Conservation (phyloP, 495 filamentous ascomycete genomes). For the Aspergillus olivimuriae region DNA sequence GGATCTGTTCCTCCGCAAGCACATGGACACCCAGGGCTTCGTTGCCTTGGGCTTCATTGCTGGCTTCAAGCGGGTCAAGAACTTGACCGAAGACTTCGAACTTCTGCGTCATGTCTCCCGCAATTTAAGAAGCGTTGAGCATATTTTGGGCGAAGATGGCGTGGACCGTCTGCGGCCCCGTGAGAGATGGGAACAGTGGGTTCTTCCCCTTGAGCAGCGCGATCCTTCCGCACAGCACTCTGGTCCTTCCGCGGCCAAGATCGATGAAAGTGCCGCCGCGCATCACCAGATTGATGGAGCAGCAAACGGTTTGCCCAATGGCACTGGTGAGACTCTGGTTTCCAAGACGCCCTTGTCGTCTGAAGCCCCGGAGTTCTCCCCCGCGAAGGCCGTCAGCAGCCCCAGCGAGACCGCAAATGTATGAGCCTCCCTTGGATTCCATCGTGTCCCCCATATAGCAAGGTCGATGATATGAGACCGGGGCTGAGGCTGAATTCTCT, state of each 20-base stretch:
- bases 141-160: constrained; percentile 62
- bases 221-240: constrained; percentile 55
- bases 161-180: constrained; percentile 71
- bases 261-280: constrained; percentile 19
- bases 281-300: constrained; percentile 21
- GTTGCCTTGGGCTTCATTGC: constrained; percentile 74
- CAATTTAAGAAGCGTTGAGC: constrained; percentile 63
- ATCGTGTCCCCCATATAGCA: constrained; percentile 49
- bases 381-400: constrained; percentile 35
- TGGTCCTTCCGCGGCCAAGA: constrained; percentile 33
- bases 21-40: constrained; percentile 93
- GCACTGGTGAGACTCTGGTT: constrained; percentile 32
- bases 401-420: constrained; percentile 39
- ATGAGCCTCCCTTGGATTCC: constrained; percentile 28
- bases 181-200: constrained; percentile 76
- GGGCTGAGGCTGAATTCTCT: constrained; percentile 29
- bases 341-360: constrained; percentile 61
- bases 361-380: constrained; percentile 70
- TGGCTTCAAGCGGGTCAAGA: constrained; percentile 75
- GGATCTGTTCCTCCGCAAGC: constrained; percentile 78
- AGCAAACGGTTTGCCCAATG: constrained; percentile 35
- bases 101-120: constrained; percentile 68
- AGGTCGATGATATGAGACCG: constrained; percentile 44
- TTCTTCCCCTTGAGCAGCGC: constrained; percentile 57
- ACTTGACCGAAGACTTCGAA: constrained; percentile 64